Evolutionary conservation across 108 stramenopile genomes (phyloP).

Genomic region (Stephanodiscus minutulus): DNA sequence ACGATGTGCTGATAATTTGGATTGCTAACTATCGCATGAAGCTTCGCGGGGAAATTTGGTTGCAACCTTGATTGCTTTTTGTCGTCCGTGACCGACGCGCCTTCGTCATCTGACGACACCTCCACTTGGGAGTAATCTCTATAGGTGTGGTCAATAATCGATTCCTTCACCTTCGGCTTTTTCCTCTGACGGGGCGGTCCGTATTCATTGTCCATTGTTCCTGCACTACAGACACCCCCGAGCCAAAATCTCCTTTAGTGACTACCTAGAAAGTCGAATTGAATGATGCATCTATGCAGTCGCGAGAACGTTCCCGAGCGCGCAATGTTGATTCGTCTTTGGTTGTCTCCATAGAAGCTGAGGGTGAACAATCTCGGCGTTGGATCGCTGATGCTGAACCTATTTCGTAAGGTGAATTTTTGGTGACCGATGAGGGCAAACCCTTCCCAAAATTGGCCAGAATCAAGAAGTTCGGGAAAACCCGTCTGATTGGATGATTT

Average conservation of each 20-base stretch:
- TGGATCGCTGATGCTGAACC: constrained; percentile 9
- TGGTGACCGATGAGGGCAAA: too few relatives aligned
- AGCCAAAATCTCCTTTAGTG: background rate
- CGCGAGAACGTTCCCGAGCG: too few relatives aligned
- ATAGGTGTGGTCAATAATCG: constrained; percentile 41
- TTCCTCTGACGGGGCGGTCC: constrained; percentile 26
- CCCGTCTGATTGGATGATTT: too few relatives aligned
- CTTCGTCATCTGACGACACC: constrained; percentile 11
- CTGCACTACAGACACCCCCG: background rate
- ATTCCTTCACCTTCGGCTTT: constrained; percentile 27
- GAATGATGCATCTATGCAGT: background rate
- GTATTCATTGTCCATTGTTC: constrained; percentile 24
- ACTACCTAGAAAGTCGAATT: constrained; percentile 1
- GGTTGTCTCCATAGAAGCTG: background rate
- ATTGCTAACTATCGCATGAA: constrained; percentile 33
- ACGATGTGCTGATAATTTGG: constrained; percentile 33
- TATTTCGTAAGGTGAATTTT: too few relatives aligned
- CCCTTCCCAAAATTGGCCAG: too few relatives aligned
- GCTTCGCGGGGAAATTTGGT: constrained; percentile 40
- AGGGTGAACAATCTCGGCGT: constrained; percentile 8
- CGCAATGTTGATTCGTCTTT: background rate
- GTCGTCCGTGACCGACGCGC: constrained; percentile 2
- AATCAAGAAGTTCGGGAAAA: too few relatives aligned
- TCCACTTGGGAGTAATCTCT: constrained; percentile 34
- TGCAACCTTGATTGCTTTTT: constrained; percentile 20